These are phyloP conservation scores for Syzygium jambos DNA, from an alignment of 345 rosid species.

Conservation along the genomic window DNA sequence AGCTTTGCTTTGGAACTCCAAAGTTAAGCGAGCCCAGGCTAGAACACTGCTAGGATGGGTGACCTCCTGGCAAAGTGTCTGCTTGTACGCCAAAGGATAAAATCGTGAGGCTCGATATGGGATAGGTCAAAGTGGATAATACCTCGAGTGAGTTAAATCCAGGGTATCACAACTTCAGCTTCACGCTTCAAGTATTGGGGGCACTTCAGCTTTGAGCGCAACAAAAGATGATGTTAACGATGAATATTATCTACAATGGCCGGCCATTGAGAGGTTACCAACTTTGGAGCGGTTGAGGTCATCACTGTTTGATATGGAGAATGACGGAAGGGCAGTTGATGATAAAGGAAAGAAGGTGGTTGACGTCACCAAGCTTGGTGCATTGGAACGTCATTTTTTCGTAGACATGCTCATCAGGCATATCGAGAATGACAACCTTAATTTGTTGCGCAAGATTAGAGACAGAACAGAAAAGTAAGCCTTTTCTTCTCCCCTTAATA, in stretches of 20 bases:
- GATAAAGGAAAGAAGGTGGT: slow-evolving; percentile 21
- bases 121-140: too few species aligned
- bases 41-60: too few species aligned
- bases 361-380: slow-evolving; percentile 53
- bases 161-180: not conserved
- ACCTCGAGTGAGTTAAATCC: too few species aligned
- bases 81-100: too few species aligned
- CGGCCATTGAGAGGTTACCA: slow-evolving; percentile 56
- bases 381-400: slow-evolving; percentile 39
- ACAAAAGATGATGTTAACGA: slow-evolving; percentile 18
- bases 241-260: slow-evolving; percentile 50
- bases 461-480: slow-evolving; percentile 44
- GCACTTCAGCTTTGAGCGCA: slow-evolving; percentile 17
- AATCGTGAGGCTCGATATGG: too few species aligned
- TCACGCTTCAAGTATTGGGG: slow-evolving; percentile 33
- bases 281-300: slow-evolving; percentile 44
- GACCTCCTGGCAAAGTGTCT: too few species aligned
- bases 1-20: too few species aligned
- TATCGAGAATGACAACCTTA: slow-evolving; percentile 57
- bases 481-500: not conserved
- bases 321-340: slow-evolving; percentile 1
- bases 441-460: slow-evolving; percentile 36
- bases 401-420: slow-evolving; percentile 57
- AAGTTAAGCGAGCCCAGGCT: too few species aligned
- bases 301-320: slow-evolving; percentile 27